A percentile compares a stretch with the other conserved stretches of the same genome.
phyloP scores from a whole-genome alignment of 495 filamentous ascomycete species.

The Evernia prunastri region DNA sequence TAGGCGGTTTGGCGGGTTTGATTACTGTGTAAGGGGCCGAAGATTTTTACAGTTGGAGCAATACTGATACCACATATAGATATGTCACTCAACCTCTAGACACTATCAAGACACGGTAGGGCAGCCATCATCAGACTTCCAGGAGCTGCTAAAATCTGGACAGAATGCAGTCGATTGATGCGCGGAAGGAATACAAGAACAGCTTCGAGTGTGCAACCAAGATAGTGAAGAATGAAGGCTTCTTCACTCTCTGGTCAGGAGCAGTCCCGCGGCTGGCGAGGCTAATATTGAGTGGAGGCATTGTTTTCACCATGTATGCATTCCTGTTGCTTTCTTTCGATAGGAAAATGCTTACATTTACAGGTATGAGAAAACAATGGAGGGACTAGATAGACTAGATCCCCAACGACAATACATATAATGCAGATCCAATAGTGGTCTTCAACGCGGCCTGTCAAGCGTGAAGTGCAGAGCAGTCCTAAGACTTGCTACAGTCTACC shows the following conservation, averaged over 20 bases:
- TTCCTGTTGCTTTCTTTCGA: conserved; percentile 14
- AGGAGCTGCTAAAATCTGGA: conserved; percentile 12
- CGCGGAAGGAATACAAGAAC: conserved; percentile 75
- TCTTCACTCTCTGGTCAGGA: conserved; percentile 90
- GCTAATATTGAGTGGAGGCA: conserved; percentile 84
- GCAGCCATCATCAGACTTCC: background rate
- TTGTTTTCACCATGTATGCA: conserved; percentile 88
- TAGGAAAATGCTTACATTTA: conserved; percentile 5
- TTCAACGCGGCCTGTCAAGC: background rate
- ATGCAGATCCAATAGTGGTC: conserved; percentile 18
- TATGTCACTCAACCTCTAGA: conserved; percentile 82
- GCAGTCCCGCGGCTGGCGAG: conserved; percentile 78
- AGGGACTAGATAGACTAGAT: conserved; percentile 71
- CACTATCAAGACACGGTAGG: conserved; percentile 82
- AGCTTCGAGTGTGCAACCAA: conserved; percentile 75
- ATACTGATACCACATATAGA: conserved; percentile 33
- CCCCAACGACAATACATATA: conserved; percentile 81
- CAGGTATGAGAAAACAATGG: conserved; percentile 95
- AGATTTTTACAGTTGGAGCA: background rate
- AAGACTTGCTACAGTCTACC: background rate
- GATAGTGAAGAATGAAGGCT: conserved; percentile 83
- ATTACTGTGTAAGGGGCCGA: conserved; percentile 74
- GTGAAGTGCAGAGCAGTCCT: background rate
- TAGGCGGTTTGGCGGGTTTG: conserved; percentile 81
- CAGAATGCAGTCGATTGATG: conserved; percentile 95